phyloP scores from a whole-genome alignment of 768 basidiomycete genomes.

The Epithele typhae region DNA sequence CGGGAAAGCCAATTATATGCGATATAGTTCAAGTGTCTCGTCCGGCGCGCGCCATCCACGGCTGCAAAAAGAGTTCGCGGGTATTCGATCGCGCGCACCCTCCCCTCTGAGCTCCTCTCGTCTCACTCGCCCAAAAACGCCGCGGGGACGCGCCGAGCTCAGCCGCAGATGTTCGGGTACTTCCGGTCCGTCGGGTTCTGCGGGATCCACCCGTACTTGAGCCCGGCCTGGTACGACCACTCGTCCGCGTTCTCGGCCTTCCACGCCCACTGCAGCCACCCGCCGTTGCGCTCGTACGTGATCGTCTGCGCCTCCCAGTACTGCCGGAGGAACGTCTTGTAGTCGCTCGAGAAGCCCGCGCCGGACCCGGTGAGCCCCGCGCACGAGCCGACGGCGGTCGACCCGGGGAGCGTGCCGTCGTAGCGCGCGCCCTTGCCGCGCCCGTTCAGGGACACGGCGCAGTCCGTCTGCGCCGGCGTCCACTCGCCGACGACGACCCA shows the following conservation, averaged over 20 bases:
- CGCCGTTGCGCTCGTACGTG: slow-evolving; percentile 60
- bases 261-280: slow-evolving; percentile 86
- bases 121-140: too few relatives aligned
- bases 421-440: slow-evolving; percentile 63
- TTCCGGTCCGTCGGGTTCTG: slow-evolving; percentile 42
- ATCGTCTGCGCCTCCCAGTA: slow-evolving; percentile 73
- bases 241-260: slow-evolving; percentile 81
- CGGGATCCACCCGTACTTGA: slow-evolving; percentile 84
- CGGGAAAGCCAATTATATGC: too few relatives aligned
- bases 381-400: slow-evolving; percentile 63
- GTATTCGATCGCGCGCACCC: too few relatives aligned
- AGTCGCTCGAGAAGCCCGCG: slow-evolving; percentile 65
- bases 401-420: slow-evolving; percentile 57
- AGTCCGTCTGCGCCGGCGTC: slow-evolving; percentile 74
- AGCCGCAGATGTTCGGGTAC: slow-evolving; percentile 64
- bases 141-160: slow-evolving; percentile 1
- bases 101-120: too few relatives aligned
- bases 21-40: too few relatives aligned
- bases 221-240: slow-evolving; percentile 85
- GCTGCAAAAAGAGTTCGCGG: too few relatives aligned
- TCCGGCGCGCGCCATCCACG: too few relatives aligned
- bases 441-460: slow-evolving; percentile 81
- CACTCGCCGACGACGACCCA: slow-evolving; percentile 91
- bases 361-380: slow-evolving; percentile 68
- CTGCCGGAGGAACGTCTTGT: slow-evolving; percentile 79